A percentile compares a stretch with the other conserved stretches of the same genome.
Conservation (phyloP, 208 protist genomes). For the Perkinsela sp. region DNA sequence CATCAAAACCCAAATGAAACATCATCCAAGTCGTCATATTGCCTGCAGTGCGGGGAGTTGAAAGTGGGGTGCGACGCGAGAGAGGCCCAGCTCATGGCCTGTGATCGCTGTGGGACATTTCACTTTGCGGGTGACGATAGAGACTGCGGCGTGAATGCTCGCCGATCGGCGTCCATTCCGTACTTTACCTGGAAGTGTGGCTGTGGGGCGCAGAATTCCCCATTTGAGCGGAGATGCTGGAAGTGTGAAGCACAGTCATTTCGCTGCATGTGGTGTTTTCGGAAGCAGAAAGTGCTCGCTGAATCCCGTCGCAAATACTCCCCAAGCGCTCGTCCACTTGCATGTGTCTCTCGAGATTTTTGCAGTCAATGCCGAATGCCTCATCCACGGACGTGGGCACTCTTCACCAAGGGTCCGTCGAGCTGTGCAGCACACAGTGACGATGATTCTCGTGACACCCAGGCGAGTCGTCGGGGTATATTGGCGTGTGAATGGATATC, state of each 20-base stretch:
- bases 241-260: slow-evolving; percentile 5
- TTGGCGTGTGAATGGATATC: too few relatives aligned
- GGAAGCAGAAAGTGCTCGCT: too few relatives aligned
- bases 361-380: not conserved
- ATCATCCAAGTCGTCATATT: not conserved
- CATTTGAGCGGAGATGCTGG: slow-evolving; percentile 15
- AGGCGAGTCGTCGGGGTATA: too few relatives aligned
- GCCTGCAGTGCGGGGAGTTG: not conserved
- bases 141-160: not conserved
- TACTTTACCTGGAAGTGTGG: slow-evolving; percentile 28
- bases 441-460: too few relatives aligned
- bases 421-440: too few relatives aligned
- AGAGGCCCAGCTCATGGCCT: not conserved
- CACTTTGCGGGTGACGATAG: not conserved
- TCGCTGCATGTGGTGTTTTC: not conserved
- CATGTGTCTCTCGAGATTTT: too few relatives aligned
- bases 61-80: not conserved
- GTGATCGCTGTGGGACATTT: not conserved
- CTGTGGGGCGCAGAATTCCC: slow-evolving; percentile 16
- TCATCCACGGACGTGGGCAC: not conserved
- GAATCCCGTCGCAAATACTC: too few relatives aligned
- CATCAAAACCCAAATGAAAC: not conserved
- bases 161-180: not conserved
- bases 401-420: too few relatives aligned
- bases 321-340: too few relatives aligned